phyloP scores from a whole-genome alignment of 768 basidiomycete species.

The Mycena filopes region DNA sequence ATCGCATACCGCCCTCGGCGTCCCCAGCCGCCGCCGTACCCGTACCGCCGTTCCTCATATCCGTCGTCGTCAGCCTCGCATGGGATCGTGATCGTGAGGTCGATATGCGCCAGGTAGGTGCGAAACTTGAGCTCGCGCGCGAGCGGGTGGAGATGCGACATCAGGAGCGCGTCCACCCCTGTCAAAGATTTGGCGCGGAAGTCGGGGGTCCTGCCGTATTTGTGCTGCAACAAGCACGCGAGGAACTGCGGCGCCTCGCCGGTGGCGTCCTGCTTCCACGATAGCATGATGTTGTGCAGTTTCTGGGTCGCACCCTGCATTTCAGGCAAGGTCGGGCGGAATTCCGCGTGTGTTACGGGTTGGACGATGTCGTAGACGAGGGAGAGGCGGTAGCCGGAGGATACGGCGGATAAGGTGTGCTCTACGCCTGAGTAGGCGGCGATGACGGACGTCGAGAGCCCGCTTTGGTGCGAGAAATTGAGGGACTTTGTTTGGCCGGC shows the following conservation, averaged over 20 bases:
- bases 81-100: background rate
- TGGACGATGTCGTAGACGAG: slow-evolving; percentile 29
- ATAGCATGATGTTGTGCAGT: slow-evolving; percentile 27
- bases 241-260: slow-evolving; percentile 20
- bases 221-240: slow-evolving; percentile 27
- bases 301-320: slow-evolving; percentile 26
- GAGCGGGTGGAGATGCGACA: slow-evolving; percentile 31
- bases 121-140: slow-evolving; percentile 30
- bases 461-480: slow-evolving; percentile 22
- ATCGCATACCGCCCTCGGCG: background rate
- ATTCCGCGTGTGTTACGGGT: slow-evolving; percentile 10
- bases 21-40: background rate
- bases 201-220: slow-evolving; percentile 5
- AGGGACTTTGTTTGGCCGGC: slow-evolving; percentile 18
- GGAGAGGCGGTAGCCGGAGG: slow-evolving; percentile 28
- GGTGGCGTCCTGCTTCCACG: slow-evolving; percentile 27
- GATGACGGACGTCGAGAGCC: slow-evolving; percentile 24
- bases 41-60: background rate
- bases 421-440: slow-evolving; percentile 32
- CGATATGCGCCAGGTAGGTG: slow-evolving; percentile 27
- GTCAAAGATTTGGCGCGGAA: slow-evolving; percentile 28
- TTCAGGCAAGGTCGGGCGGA: slow-evolving; percentile 28
- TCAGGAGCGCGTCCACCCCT: slow-evolving; percentile 29
- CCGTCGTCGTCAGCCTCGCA: slow-evolving; percentile 7
- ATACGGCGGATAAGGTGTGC: slow-evolving; percentile 19